Base-by-base conservation (phyloP, 176 grass and related monocot species). In the Triticum urartu region DNA sequence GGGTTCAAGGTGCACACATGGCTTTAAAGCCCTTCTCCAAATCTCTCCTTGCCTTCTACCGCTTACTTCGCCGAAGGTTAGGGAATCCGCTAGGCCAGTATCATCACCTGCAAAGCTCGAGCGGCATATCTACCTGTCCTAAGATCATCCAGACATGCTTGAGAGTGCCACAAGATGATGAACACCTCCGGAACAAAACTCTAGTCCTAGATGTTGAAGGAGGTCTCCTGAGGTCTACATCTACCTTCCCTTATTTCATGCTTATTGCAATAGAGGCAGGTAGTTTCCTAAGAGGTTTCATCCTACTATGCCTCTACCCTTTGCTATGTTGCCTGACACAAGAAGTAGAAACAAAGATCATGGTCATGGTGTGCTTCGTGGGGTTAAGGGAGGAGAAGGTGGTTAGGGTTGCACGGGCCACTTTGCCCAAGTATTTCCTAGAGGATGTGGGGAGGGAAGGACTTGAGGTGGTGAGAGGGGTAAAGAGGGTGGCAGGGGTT, bases 221-320 rank as follows among this genome's bases (percentile, higher is more conserved):
- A 72, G 91, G 79, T 11, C 78, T 98, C 8, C 83, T 98, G 3
- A 88, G 89, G 88, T 90, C 89, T 17, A 65, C 80, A 22, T 98
- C 89, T 72, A 85, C 81, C 42, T 98, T 98, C 66, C 87, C 95
- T 14, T 95, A 95, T 69, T 93, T 98, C 81, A 90, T 98, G 89
- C 66, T 98, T 82, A 74, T 98, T 15, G 95, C 95, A 58, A 52
- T 98, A 81, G 95, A 98, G 78, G 92, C 88, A 30, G 95, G 95
- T 15, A 54, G 89, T 63, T 89, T 95, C 60, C 52, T 95, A 5
- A 93, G 95, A 84, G 93, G 93, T 32, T 48, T 98, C 12, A 33
- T 98, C 38, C 81, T 98, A 20, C 86, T 98, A 79, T 81, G 47
- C 39, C 11, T 95, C 5, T 90, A 93, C 61, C 93, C 93, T 60